Evolutionary conservation across 2,329 filamentous ascomycete species (phyloP).

Genomic region (Pseudocercospora fuligena): DNA sequence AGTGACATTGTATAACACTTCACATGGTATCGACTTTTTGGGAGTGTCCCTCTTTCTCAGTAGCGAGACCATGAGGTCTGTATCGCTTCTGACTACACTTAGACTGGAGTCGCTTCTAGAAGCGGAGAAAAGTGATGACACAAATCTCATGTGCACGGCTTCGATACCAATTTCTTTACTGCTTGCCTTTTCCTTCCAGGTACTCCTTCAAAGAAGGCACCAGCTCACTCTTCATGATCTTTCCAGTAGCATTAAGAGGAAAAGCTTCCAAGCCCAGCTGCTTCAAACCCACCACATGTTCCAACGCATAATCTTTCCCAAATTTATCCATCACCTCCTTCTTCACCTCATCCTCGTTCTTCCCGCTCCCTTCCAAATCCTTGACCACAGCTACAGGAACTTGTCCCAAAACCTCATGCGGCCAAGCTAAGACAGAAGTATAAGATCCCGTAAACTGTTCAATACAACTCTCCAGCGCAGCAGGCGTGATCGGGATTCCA

Average conservation of each 20-base stretch:
- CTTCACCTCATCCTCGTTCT: constrained; percentile 27
- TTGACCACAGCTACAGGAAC: constrained; percentile 31
- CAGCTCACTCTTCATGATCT: constrained; percentile 34
- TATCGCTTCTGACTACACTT: no score
- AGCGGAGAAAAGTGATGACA: no score
- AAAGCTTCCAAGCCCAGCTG: constrained; percentile 28
- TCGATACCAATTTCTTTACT: no score
- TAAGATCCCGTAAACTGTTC: constrained; percentile 24
- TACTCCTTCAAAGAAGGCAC: neutral
- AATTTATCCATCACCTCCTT: constrained; percentile 27
- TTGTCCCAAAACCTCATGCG: constrained; percentile 27
- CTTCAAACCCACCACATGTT: constrained; percentile 25
- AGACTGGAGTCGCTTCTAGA: no score
- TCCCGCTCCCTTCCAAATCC: constrained; percentile 23
- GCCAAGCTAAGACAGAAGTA: constrained; percentile 25
- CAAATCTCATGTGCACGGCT: no score
- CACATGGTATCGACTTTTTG: no score
- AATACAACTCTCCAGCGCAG: constrained; percentile 33
- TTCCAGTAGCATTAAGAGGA: constrained; percentile 34
- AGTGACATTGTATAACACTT: no score
- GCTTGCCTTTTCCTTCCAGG: neutral
- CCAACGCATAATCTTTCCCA: constrained; percentile 31
- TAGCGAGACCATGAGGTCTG: no score
- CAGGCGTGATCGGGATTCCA: constrained; percentile 30
- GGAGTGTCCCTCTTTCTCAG: no score